Evolutionary conservation across 345 rosid species (phyloP), one percentile per base, ranked within the genome.

Genomic region (Linum usitatissimum): DNA sequence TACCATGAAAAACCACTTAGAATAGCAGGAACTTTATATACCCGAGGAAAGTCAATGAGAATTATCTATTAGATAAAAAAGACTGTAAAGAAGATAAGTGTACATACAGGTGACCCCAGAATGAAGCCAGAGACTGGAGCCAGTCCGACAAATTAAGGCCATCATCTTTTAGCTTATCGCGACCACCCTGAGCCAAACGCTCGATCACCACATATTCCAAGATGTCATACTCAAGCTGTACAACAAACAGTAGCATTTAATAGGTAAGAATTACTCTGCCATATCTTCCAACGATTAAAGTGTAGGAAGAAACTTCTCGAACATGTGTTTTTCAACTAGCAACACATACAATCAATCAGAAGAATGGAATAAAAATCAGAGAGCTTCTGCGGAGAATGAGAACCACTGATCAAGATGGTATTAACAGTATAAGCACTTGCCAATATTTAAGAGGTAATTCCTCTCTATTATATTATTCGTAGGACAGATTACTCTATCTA

Each of bases 31-130:
- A 45, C 51, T 45, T 45, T 45, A 45, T 8, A 45, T 10, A 45
- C 51, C 1, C 51, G 51, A 45, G 15, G 17, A 15, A 45, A 45
- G 5, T 45, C 59, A 18, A 18, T 4, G 18, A 55, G 4, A 28
- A 55, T 6, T 28, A 55, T 55, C 30, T 19, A 54, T 12, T 19
- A 18, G 6, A 55, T 55, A 10, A 20, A 19, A 64, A 65, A 75
- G 57, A 45, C 34, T 62, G 54, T 19, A 59, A 79, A 66, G 74
- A 78, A 60, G 71, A 51, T 15, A 64, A 72, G 4, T 71, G 70
- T 45, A 87, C 99, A 67, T 87, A 93, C 99, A 94, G 83, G 83
- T 90, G 99, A 76, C 99, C 99, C 99, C 97, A 94, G 76, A 94
- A 94, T 39, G 99, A 94, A 61, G 99, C 99, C 89, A 94, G 61